Base-by-base conservation (phyloP, 148 eudicot species). In the Arbutus unedo region DNA sequence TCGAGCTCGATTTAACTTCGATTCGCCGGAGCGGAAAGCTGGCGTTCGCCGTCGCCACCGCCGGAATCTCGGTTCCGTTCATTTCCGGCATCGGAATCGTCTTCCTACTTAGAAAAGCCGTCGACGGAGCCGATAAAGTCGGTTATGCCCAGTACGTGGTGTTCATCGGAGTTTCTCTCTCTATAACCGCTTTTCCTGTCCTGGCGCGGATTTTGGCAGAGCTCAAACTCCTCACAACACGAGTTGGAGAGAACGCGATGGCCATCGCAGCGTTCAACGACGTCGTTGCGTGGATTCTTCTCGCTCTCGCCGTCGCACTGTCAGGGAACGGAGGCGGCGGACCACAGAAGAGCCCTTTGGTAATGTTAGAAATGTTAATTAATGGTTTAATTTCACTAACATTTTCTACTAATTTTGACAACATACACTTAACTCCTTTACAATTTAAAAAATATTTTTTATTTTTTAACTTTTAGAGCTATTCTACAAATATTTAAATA, bases 211-310 rank as follows among this genome's bases (percentile, higher is more conserved):
- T 90, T 4, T 45, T 89, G 0, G 93, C 93, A 5, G 91, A 90
- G 68, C 88, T 90, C 80, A 90, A 87, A 71, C 87, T 90, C 0
- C 87, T 90, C 21, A 91, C 91, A 38, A 87, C 91, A 19, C 77
- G 80, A 0, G 88, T 89, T 0, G 93, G 93, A 6, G 89, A 91
- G 72, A 89, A 88, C 0, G 91, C 91, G 41, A 89, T 89, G 93
- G 90, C 91, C 6, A 90, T 90, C 0, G 93, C 93, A 0, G 93
- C 91, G 4, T 85, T 91, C 80, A 91, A 91, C 82, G 93, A 91
- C 81, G 82, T 91, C 5, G 91, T 82, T 0, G 93, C 93, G 6
- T 91, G 93, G 93, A 81, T 91, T 11, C 67, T 89, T 44, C 89
- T 91, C 0, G 91, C 93, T 5, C 85, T 91, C 1, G 93, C 93